Conservation (phyloP, 768 basidiomycete species). For the Trametes meyenii region DNA sequence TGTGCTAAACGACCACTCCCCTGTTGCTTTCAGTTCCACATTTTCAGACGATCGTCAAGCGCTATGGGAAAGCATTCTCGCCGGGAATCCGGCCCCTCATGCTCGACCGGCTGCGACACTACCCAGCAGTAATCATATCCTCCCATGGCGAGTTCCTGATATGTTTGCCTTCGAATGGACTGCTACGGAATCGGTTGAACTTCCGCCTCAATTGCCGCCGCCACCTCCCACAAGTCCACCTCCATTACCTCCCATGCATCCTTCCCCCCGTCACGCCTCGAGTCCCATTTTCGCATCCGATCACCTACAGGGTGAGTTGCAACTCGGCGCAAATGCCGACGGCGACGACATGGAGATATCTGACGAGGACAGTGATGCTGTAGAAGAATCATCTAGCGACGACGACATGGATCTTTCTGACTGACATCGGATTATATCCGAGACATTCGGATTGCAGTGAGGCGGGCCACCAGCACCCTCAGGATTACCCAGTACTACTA, state of each 20-base stretch:
- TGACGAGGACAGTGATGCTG: not conserved
- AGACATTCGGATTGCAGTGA: not conserved
- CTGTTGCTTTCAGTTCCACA: slow-evolving; percentile 31
- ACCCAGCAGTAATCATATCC: too few species aligned
- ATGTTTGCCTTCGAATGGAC: too few species aligned
- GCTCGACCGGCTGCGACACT: not conserved
- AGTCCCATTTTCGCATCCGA: too few species aligned
- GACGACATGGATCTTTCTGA: slow-evolving; percentile 10
- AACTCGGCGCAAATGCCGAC: too few species aligned
- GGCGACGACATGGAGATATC: not conserved
- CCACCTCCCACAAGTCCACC: slow-evolving; percentile 18
- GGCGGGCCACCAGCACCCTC: not conserved
- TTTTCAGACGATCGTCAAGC: slow-evolving; percentile 39
- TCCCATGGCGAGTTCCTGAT: too few species aligned
- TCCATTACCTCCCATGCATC: slow-evolving; percentile 15
- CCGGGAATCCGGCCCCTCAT: slow-evolving; percentile 30
- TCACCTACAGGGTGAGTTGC: too few species aligned
- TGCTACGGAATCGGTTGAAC: slow-evolving; percentile 37
- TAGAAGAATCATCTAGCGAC: not conserved
- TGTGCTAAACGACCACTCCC: slow-evolving; percentile 13
- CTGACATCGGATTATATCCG: not conserved
- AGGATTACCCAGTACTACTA: slow-evolving; percentile 10
- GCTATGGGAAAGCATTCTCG: slow-evolving; percentile 46
- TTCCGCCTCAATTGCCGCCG: slow-evolving; percentile 39
- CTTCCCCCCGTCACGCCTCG: not conserved